Base-by-base conservation (phyloP, 495 filamentous ascomycete genomes). In the Talaromyces stipitatus region DNA sequence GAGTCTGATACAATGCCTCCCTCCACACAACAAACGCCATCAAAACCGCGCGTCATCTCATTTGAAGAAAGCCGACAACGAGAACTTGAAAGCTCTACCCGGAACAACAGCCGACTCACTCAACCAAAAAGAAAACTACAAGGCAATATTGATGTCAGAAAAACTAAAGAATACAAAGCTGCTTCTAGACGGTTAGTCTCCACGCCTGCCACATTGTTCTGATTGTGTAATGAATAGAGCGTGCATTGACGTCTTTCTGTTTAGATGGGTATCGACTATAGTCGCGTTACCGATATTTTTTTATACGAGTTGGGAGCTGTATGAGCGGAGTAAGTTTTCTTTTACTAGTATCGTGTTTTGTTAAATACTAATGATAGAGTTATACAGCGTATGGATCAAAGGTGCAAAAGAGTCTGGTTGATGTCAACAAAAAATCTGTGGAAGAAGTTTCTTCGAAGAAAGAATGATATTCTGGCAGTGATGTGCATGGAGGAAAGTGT, bases 241-340 rank as follows among this genome's bases (percentile, higher is more conserved):
- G 12, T 36, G 38, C n/a, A 38, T 41, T 60, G 41, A 54, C 55
- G 27, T 46, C n/a, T 45, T 26, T 41, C 9, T 30, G 18, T 28
- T 45, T 54, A 70, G 67, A 58, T 70, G 67, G 67, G 30, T 64
- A 7, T 68, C 65, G 50, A 65, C 65, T 32, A 70, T 70, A 45
- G 67, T 70, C 26, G 67, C 67, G 4, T 30, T 70, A 45, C 67
- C 67, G 50, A 65, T 70, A 51, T 41, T 70, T 50, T 43, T 70
- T 58, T 66, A 62, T 62, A 70, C 67, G 23, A 64, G 63, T 53
- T 70, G 59, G 51, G 60, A 62, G 27, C 43, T 70, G 38, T 70
- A 56, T 61, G 65, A 70, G 54, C 46, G 67, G 55, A 60, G 67
- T 70, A 33, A 54, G 67, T 63, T 14, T 36, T 50, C 7, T 20